Evolutionary conservation across 176 grass and related monocot genomes (phyloP).

Genomic region (Carex scoparia): DNA sequence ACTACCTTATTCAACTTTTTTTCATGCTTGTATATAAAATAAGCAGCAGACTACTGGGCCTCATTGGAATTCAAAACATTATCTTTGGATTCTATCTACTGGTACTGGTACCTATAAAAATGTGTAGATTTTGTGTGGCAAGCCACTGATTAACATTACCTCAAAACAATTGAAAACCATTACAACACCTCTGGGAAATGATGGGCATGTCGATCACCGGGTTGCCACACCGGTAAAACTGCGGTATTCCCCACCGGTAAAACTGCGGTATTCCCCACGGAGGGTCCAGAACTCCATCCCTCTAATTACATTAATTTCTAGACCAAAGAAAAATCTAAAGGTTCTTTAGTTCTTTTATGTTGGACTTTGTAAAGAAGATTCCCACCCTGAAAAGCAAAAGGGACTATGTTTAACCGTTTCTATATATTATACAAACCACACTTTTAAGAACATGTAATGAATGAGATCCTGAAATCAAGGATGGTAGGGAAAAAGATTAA

Average conservation of each 20-base stretch:
- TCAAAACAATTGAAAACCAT: not conserved
- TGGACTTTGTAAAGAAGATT: slow-evolving; percentile 22
- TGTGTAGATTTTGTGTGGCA: not conserved
- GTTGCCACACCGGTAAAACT: not conserved
- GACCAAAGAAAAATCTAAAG: not conserved
- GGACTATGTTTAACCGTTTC: not conserved
- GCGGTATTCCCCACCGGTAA: not conserved
- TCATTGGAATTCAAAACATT: not conserved
- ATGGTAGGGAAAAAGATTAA: not conserved
- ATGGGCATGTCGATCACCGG: not conserved
- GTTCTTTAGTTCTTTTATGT: not conserved
- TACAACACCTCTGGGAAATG: not conserved
- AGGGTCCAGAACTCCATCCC: not conserved
- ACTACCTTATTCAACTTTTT: not conserved
- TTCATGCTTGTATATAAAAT: not conserved
- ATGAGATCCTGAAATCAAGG: slow-evolving; percentile 4
- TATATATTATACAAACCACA: not conserved
- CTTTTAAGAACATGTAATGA: not conserved
- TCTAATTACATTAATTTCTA: not conserved
- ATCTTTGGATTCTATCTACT: not conserved
- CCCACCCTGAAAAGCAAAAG: slow-evolving; percentile 30
- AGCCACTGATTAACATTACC: not conserved
- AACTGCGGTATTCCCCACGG: not conserved
- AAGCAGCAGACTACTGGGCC: not conserved
- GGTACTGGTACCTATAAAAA: not conserved